These are phyloP conservation scores for Spiraea crenata DNA, from an alignment of 331 rosid species.

Conservation along the genomic window DNA sequence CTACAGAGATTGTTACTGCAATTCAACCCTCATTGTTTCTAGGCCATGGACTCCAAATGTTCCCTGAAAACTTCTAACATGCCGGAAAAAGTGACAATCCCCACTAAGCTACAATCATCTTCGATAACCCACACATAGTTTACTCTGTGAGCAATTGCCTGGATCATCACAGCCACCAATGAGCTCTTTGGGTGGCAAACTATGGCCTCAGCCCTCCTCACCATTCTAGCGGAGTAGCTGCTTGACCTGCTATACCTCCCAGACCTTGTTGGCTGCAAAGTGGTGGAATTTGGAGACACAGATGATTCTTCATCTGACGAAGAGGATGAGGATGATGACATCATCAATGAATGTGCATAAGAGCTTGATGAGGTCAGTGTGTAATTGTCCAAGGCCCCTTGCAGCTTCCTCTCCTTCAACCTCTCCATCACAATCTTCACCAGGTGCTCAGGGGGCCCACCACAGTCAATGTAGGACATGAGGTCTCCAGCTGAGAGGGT, in stretches of 20 bases:
- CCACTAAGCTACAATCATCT: constrained; percentile 82
- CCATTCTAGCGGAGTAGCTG: constrained; percentile 81
- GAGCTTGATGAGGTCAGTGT: constrained; percentile 19
- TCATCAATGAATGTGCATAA: neutral
- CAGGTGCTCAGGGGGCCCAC: constrained; percentile 82
- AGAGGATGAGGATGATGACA: constrained; percentile 54
- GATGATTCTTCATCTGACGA: constrained; percentile 76
- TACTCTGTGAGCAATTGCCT: constrained; percentile 94
- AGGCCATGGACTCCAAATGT: constrained; percentile 40
- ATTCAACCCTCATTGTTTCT: neutral
- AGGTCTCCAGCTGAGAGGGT: constrained; percentile 75
- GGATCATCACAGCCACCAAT: constrained; percentile 87
- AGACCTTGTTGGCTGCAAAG: constrained; percentile 26
- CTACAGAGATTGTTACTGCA: neutral
- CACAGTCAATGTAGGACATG: constrained; percentile 95
- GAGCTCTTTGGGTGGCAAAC: constrained; percentile 94
- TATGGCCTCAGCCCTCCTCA: constrained; percentile 79
- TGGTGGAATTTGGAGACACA: constrained; percentile 29
- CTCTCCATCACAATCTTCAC: constrained; percentile 62
- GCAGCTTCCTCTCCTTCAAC: constrained; percentile 59
- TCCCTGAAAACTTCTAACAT: constrained; percentile 84
- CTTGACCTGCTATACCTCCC: constrained; percentile 62
- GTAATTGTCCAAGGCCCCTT: constrained; percentile 56
- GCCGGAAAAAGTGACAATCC: constrained; percentile 75
- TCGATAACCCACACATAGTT: constrained; percentile 91